phyloP scores from a whole-genome alignment of 2,329 filamentous ascomycete species.

The Penicillium vulpinum region DNA sequence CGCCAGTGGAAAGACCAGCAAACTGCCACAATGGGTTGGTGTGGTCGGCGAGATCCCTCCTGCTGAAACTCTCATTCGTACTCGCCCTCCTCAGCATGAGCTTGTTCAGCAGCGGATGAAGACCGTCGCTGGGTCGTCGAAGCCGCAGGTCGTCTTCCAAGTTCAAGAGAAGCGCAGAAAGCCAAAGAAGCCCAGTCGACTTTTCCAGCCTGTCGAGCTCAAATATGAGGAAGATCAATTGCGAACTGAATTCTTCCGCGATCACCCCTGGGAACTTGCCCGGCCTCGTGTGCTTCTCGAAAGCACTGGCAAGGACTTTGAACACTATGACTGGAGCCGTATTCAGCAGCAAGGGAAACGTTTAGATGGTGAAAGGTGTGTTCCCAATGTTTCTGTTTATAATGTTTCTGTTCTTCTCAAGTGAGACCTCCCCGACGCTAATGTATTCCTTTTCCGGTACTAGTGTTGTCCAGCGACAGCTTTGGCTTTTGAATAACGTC shows the following conservation, averaged over 20 bases:
- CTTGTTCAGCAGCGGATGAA: conserved; percentile 43
- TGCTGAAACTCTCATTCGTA: conserved; percentile 59
- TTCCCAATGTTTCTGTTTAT: background rate
- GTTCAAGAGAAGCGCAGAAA: conserved; percentile 44
- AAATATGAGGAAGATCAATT: conserved; percentile 80
- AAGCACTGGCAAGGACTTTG: conserved; percentile 76
- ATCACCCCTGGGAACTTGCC: conserved; percentile 97
- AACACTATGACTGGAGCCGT: conserved; percentile 75
- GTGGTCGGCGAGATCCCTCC: conserved; percentile 60
- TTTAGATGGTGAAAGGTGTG: conserved; percentile 81
- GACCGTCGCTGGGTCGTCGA: conserved; percentile 29
- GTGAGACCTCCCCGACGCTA: conserved; percentile 5
- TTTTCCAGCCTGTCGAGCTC: conserved; percentile 79
- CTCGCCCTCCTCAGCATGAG: conserved; percentile 51
- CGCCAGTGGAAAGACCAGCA: conserved; percentile 36
- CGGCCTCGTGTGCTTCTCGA: conserved; percentile 83
- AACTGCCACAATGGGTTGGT: conserved; percentile 55
- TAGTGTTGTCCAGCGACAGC: conserved; percentile 89
- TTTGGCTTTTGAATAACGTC: conserved; percentile 74
- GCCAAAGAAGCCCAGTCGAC: conserved; percentile 65
- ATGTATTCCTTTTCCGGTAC: conserved; percentile 4
- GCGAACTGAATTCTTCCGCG: conserved; percentile 78
- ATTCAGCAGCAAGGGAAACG: conserved; percentile 72
- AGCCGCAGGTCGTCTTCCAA: conserved; percentile 40
- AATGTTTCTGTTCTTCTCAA: background rate